Evolutionary conservation across 2,329 filamentous ascomycete species (phyloP).

Genomic region (Aspergillus sp.): DNA sequence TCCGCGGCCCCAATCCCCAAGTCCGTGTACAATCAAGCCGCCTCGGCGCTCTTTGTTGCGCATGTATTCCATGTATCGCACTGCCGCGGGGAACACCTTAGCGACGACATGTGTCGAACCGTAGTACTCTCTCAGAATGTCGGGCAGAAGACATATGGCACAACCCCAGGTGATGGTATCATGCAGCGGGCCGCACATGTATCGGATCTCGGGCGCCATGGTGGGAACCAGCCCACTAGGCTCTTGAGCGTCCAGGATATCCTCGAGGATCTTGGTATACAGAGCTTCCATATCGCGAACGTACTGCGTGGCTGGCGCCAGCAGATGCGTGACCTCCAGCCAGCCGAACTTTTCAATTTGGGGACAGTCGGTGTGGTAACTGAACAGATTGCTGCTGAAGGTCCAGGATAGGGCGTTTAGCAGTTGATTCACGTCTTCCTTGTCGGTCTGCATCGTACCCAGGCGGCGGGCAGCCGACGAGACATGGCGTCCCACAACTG

Average conservation of each 20-base stretch:
- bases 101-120: conserved; percentile 24
- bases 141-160: conserved; percentile 26
- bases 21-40: conserved; percentile 26
- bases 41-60: conserved; percentile 26
- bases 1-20: conserved; percentile 28
- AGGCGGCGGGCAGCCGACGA: conserved; percentile 25
- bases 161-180: conserved; percentile 42
- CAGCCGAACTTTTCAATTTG: conserved; percentile 54
- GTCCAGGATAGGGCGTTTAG: conserved; percentile 50
- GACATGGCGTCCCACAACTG: conserved; percentile 23
- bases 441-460: conserved; percentile 26
- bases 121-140: conserved; percentile 25
- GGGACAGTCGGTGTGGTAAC: conserved; percentile 53
- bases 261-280: conserved; percentile 52
- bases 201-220: conserved; percentile 52
- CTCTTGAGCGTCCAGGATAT: conserved; percentile 52
- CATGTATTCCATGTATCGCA: conserved; percentile 31
- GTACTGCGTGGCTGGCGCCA: conserved; percentile 50
- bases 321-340: conserved; percentile 52
- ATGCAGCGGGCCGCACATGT: conserved; percentile 53
- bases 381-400: conserved; percentile 48
- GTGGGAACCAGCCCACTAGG: conserved; percentile 49
- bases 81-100: conserved; percentile 23
- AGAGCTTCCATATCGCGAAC: conserved; percentile 51
- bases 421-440: conserved; percentile 25